phyloP scores from a whole-genome alignment of 805 yeast genomes.

The Candida tallmaniae region DNA sequence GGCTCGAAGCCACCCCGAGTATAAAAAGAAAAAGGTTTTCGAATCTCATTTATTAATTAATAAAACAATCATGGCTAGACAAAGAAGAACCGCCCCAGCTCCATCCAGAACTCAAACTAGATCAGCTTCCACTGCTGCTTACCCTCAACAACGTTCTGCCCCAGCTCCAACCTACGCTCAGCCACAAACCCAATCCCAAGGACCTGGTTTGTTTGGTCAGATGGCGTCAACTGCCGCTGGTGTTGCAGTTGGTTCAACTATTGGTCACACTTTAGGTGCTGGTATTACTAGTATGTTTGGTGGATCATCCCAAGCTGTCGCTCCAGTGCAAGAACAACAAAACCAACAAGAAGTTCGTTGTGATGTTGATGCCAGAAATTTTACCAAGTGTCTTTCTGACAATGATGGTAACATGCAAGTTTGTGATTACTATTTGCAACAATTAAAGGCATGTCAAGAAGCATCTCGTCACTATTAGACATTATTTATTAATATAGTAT shows the following conservation, averaged over 20 bases:
- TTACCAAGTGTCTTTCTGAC: conserved; percentile 93
- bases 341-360: conserved; percentile 55
- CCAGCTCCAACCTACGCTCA: conserved; percentile 48
- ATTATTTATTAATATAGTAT: conserved; percentile 1
- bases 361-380: conserved; percentile 90
- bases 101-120: conserved; percentile 51
- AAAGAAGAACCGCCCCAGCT: conserved; percentile 49
- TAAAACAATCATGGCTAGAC: conserved; percentile 40
- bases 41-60: conserved; percentile 4
- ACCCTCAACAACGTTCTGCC: conserved; percentile 44
- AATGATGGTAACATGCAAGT: conserved; percentile 94
- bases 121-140: conserved; percentile 73
- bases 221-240: conserved; percentile 99
- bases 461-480: conserved; percentile 78
- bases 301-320: conserved; percentile 60
- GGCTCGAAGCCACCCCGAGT: conserved; percentile 9
- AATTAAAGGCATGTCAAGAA: conserved; percentile 95
- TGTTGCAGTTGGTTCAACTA: conserved; percentile 97
- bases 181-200: conserved; percentile 41
- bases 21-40: conserved; percentile 2
- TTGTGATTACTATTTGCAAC: conserved; percentile 96
- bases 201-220: conserved; percentile 88
- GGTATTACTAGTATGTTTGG: conserved; percentile 89
- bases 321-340: conserved; percentile 35
- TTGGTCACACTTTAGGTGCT: conserved; percentile 95